Conservation (phyloP, 2,329 filamentous ascomycete genomes). For the Trichoderma gracile region DNA sequence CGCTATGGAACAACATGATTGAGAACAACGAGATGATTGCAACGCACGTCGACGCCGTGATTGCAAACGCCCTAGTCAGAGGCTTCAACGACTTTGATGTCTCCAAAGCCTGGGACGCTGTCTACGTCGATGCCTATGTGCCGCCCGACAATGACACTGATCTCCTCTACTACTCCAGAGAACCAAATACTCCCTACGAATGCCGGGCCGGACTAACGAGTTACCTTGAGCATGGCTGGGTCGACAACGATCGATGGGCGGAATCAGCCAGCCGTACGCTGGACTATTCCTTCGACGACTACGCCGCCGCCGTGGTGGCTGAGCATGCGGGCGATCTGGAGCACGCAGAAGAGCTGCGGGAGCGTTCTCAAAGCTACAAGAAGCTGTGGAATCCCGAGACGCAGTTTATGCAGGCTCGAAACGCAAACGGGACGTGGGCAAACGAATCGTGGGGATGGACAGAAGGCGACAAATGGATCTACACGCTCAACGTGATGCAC, state of each 20-base stretch:
- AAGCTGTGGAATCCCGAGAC: constrained; percentile 47
- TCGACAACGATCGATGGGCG: constrained; percentile 50
- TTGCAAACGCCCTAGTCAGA: constrained; percentile 48
- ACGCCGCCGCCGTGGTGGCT: constrained; percentile 46
- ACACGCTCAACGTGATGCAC: constrained; percentile 52
- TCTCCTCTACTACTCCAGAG: constrained; percentile 49
- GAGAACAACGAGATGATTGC: constrained; percentile 55
- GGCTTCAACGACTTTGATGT: constrained; percentile 47
- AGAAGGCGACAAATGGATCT: constrained; percentile 53
- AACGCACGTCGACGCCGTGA: constrained; percentile 49
- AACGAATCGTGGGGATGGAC: constrained; percentile 49
- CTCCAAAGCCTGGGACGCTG: constrained; percentile 46
- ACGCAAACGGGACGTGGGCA: constrained; percentile 49
- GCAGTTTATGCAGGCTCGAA: constrained; percentile 50
- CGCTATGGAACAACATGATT: constrained; percentile 52
- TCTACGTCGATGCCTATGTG: constrained; percentile 47
- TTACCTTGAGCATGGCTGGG: constrained; percentile 48
- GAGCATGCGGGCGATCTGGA: constrained; percentile 39
- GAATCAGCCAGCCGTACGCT: constrained; percentile 49
- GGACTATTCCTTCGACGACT: constrained; percentile 51
- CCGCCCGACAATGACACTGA: constrained; percentile 47
- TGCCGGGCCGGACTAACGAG: constrained; percentile 48
- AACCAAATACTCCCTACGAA: constrained; percentile 48
- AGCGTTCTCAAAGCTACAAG: constrained; percentile 44
- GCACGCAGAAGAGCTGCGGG: constrained; percentile 37